Conservation (phyloP, 768 basidiomycete species). For the Boletus rubescentipes region DNA sequence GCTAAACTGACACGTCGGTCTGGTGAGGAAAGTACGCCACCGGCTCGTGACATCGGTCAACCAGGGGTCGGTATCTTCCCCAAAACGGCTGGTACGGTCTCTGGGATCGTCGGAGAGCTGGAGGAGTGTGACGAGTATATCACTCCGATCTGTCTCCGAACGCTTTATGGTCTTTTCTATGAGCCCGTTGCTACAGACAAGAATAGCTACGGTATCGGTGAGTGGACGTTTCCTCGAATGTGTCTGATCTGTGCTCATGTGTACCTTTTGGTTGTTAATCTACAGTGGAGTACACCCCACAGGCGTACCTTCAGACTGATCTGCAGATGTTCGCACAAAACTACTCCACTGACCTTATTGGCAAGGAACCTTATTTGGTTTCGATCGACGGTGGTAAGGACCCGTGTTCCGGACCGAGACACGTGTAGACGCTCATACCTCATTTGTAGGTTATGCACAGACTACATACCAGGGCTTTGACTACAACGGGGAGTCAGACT, state of each 20-base stretch:
- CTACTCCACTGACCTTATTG: conserved; percentile 20
- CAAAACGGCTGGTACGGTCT: conserved; percentile 16
- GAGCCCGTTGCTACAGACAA: conserved; percentile 21
- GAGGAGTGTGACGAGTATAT: conserved; percentile 27
- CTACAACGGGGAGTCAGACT: conserved; percentile 30
- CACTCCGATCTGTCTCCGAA: conserved; percentile 31
- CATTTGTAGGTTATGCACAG: conserved; percentile 25
- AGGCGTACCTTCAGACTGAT: conserved; percentile 31
- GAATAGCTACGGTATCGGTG: conserved; percentile 37
- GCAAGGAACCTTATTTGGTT: conserved; percentile 28
- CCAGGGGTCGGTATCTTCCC: conserved; percentile 13
- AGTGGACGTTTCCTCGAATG: not conserved
- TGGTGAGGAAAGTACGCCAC: not conserved
- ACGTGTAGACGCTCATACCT: not conserved
- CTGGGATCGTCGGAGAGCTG: conserved; percentile 10
- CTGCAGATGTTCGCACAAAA: conserved; percentile 34
- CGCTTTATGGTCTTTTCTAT: conserved; percentile 28
- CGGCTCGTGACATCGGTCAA: conserved; percentile 18
- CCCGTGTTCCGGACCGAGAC: not conserved
- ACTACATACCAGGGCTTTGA: conserved; percentile 13
- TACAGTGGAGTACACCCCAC: conserved; percentile 36
- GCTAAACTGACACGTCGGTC: conserved; percentile 19
- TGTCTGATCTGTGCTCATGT: not conserved
- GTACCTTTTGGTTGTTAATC: not conserved
- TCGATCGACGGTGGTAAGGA: conserved; percentile 38